Percentiles rank a stretch among this genome's conserved stretches.
Conservation (phyloP, 2,329 filamentous ascomycete genomes). For the Diplodia corticola region DNA sequence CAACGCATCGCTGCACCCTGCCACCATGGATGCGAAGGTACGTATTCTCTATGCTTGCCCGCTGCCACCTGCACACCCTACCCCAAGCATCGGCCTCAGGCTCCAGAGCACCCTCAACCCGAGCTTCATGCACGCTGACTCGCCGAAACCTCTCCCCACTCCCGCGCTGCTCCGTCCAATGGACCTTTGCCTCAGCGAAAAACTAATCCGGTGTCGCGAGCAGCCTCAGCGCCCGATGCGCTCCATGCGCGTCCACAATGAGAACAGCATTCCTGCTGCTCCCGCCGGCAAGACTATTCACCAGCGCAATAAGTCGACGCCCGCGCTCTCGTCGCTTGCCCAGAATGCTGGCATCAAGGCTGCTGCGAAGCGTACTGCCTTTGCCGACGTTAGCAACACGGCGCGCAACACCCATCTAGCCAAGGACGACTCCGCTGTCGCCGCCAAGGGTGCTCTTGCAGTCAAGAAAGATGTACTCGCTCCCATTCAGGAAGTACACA, state of each 20-base stretch:
- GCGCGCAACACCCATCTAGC: conserved; percentile 39
- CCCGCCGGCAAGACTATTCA: conserved; percentile 59
- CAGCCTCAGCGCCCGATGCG: conserved; percentile 70
- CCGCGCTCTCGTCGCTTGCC: conserved; percentile 58
- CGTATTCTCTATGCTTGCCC: conserved; percentile 25
- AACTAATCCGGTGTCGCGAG: conserved; percentile 14
- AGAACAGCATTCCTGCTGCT: conserved; percentile 58
- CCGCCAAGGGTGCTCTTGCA: conserved; percentile 44
- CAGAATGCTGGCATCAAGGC: conserved; percentile 61
- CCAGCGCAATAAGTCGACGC: conserved; percentile 78
- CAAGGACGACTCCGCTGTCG: conserved; percentile 59
- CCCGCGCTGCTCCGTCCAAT: conserved; percentile 12
- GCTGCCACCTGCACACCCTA: conserved; percentile 13
- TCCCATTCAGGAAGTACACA: conserved; percentile 15
- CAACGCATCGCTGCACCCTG: conserved; percentile 13
- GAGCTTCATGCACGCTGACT: conserved; percentile 5
- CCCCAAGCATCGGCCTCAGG: conserved; percentile 2
- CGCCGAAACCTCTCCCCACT: conserved; percentile 15
- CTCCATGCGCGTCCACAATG: conserved; percentile 64
- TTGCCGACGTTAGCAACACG: conserved; percentile 80
- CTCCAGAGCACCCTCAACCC: background rate
- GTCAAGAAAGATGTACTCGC: conserved; percentile 25
- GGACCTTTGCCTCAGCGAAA: conserved; percentile 20
- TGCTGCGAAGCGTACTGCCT: conserved; percentile 72
- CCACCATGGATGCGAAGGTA: conserved; percentile 50